A percentile compares a stretch with the other conserved stretches of the same genome.
phyloP scores from a whole-genome alignment of 2,329 filamentous ascomycete species.

The Ceratocystis ficicola region DNA sequence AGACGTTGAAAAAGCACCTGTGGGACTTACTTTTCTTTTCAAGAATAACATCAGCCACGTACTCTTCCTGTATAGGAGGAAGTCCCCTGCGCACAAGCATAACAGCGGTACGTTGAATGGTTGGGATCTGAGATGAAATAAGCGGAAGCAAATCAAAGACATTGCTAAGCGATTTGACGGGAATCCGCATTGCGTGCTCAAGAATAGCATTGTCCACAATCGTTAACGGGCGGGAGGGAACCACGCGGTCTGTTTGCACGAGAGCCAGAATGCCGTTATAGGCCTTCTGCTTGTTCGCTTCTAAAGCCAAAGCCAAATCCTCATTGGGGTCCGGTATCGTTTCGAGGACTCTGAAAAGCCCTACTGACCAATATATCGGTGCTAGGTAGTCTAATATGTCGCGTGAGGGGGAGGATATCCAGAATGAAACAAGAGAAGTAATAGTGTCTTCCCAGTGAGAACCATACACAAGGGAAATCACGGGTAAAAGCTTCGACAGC shows the following conservation, averaged over 20 bases:
- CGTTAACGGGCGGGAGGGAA: background rate
- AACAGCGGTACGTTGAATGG: slow-evolving; percentile 71
- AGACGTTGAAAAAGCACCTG: slow-evolving; percentile 18
- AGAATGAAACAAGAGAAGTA: slow-evolving; percentile 31
- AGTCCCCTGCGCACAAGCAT: slow-evolving; percentile 69
- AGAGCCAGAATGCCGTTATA: slow-evolving; percentile 49
- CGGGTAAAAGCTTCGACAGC: slow-evolving; percentile 53
- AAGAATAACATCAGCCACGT: slow-evolving; percentile 64
- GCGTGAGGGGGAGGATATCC: background rate
- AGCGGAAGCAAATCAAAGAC: background rate
- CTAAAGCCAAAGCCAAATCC: slow-evolving; percentile 65
- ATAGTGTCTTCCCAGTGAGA: slow-evolving; percentile 66
- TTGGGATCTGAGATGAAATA: slow-evolving; percentile 23
- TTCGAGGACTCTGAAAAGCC: slow-evolving; percentile 53
- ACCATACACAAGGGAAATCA: slow-evolving; percentile 72
- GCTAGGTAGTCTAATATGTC: background rate
- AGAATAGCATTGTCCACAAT: background rate
- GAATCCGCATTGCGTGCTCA: background rate
- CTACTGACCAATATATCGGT: slow-evolving; percentile 55
- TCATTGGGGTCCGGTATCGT: slow-evolving; percentile 65
- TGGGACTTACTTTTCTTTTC: slow-evolving; percentile 47
- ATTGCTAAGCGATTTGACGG: background rate
- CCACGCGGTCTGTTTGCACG: slow-evolving; percentile 34
- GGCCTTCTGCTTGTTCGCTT: slow-evolving; percentile 26
- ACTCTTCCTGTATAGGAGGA: slow-evolving; percentile 63